A percentile compares a stretch with the other conserved stretches of the same genome.
phyloP scores from a whole-genome alignment of 352 stramenopile genomes.

The Aphanomyces astaci region DNA sequence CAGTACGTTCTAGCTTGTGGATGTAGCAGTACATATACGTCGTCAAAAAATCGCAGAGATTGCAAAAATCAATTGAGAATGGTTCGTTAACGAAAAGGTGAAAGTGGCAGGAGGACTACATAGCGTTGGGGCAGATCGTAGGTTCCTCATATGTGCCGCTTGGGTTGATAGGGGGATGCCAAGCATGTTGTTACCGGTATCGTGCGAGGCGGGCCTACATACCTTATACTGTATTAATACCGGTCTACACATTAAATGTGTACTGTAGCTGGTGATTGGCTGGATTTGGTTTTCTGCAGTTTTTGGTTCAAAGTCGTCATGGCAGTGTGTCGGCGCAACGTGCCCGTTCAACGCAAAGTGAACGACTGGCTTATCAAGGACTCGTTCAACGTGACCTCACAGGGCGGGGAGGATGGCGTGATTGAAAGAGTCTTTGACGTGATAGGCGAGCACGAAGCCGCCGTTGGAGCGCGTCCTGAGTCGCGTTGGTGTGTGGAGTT shows the following conservation, averaged over 20 bases:
- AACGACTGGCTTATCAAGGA: slow-evolving; percentile 57
- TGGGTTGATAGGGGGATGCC: no score
- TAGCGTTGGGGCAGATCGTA: no score
- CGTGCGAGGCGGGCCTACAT: no score
- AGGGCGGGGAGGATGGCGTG: slow-evolving; percentile 79
- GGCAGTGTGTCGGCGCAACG: slow-evolving; percentile 10
- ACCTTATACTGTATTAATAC: no score
- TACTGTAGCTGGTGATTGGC: neutral
- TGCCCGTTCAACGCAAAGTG: slow-evolving; percentile 22
- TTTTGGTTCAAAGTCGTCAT: neutral
- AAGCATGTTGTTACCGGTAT: neutral
- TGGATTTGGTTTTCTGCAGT: neutral
- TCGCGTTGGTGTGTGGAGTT: slow-evolving; percentile 66
- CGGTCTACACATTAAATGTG: no score
- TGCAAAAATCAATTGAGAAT: no score
- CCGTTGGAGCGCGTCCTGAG: neutral
- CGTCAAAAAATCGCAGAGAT: no score
- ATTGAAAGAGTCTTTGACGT: slow-evolving; percentile 45
- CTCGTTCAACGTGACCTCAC: slow-evolving; percentile 45
- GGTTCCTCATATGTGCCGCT: no score
- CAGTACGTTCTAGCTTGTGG: no score
- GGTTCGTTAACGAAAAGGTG: no score
- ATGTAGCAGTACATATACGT: no score
- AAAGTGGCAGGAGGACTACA: no score
- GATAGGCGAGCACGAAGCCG: slow-evolving; percentile 26